Evolutionary conservation across 2,329 filamentous ascomycete genomes (phyloP), one percentile per base, ranked within the genome.

Genomic region (Talaromyces sp.): DNA sequence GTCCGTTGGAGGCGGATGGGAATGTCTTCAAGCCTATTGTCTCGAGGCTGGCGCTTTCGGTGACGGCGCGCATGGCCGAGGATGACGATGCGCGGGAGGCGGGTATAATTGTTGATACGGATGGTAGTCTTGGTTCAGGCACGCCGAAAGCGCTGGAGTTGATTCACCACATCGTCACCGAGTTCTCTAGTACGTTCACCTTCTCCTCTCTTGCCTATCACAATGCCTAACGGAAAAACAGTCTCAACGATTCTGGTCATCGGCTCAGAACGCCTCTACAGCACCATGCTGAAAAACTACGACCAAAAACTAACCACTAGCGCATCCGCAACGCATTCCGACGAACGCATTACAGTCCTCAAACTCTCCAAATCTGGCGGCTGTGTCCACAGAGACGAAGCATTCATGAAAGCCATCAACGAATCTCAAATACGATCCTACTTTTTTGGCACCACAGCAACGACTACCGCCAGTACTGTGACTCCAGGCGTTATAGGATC

Each of bases 381-480:
- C 27, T 93, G 91, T 43, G 91, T 91, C 1, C 87, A 91, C 72
- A 85, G 92, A 57, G 90, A 93, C 68, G 86, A 89, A 43, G 75
- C 80, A 0, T 96, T 92, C 75, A 87, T 93, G 83, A 90, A 91
- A 71, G 84, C 87, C 16, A 79, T 87, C 5, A 86, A 90, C 52
- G 91, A 96, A 72, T 86, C 90, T 0, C 86, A 90, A 60, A 93
- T 97, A 61, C 90, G 90, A 69, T 90, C 93, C 71, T 99, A 99
- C 78, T 99, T 99, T 81, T 99, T 97, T 74, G 95, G 95, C 10
- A 90, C 91, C 68, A 71, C 77, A 10, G 52, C 60, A 7, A 62
- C 35, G 2, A 33, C 8, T 2, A 13, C 59, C n/a, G 16, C 43
- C 9, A 27, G 14, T 13, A 10, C 60, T 2, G 37, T 13, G 13